Evolutionary conservation across 495 filamentous ascomycete genomes (phyloP), one percentile per base, ranked within the genome.

Genomic region (Aspergillus sclerotiicarbonarius): DNA sequence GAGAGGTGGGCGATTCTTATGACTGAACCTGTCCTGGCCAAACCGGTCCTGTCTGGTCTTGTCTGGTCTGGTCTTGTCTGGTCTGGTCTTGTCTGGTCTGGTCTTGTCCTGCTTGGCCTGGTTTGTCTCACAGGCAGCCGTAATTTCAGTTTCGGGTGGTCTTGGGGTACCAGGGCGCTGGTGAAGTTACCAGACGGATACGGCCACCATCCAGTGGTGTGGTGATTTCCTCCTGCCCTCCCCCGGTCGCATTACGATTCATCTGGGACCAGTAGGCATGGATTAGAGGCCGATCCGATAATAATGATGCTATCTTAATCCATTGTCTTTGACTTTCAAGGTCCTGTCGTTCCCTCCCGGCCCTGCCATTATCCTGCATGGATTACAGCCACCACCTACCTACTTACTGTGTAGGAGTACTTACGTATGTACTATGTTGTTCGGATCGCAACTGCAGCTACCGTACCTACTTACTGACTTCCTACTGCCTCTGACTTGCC

Each of bases 1-100:
- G 47, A 50, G 47, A 50, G 31, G 47, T 31, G 47, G 47, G 25
- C 47, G 47, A 50, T 21, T 46, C 44, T 46, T 21, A 46, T 46
- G 44, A 46, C 44, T 46, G 6, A 20, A 8, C 4, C n/a, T n/a
- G n/a, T n/a, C n/a, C n/a, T n/a, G n/a, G n/a, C n/a, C n/a, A n/a
- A n/a, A n/a, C n/a, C n/a, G 46, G 21, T 49, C 15, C 20, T 25
- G 25, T 21, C 21, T 30, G 8, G 46, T 30, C 13, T 15, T 35
- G 33, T 49, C 46, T 20, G 30, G n/a, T 29, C 46, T 4, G 10
- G 46, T 30, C 21, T 13, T 9, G 33, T 35, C 33, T 13, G 4
- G 9, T 41, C 37, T 41, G 1, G n/a, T n/a, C 4, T 1, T n/a
- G 33, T 41, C 10, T 13, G 4, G 9, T 41, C 37, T 41, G 1